Evolutionary conservation across 768 basidiomycete genomes (phyloP).

Genomic region (Hypholoma fasciculare): DNA sequence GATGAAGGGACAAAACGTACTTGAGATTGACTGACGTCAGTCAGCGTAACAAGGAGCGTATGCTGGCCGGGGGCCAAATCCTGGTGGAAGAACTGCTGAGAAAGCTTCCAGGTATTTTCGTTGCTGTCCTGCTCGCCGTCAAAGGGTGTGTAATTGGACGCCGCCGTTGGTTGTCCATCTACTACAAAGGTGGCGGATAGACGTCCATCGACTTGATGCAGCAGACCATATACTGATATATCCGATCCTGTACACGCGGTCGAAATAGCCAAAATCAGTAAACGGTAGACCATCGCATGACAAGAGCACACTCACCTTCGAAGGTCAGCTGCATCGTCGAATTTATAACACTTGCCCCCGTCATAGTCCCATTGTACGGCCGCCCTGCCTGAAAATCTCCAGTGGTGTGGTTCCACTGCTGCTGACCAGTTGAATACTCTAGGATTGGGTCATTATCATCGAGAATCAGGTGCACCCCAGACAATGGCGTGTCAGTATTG

Average conservation of each 20-base stretch:
- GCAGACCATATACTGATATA: constrained; percentile 16
- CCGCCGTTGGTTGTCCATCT: constrained; percentile 2
- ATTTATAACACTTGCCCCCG: constrained; percentile 1
- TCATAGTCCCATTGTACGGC: constrained; percentile 8
- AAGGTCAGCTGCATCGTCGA: constrained; percentile 12
- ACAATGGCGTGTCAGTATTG: not conserved
- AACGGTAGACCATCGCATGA: not conserved
- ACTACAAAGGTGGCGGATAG: constrained; percentile 15
- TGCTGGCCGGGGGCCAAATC: constrained; percentile 1
- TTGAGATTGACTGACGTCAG: constrained; percentile 1
- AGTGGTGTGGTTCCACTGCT: constrained; percentile 7
- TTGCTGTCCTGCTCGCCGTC: not conserved
- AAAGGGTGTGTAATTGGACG: constrained; percentile 1
- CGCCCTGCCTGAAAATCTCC: constrained; percentile 4
- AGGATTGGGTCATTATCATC: constrained; percentile 10
- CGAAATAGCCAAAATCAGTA: not conserved
- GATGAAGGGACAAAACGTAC: not conserved
- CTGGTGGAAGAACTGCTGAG: constrained; percentile 7
- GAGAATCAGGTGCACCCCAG: constrained; percentile 5
- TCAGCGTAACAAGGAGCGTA: constrained; percentile 1
- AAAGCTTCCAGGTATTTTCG: not conserved
- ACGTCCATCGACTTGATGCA: constrained; percentile 16
- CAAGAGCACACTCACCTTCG: constrained; percentile 3
- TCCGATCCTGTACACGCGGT: constrained; percentile 7
- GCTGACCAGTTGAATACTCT: constrained; percentile 3